Conservation (phyloP, 768 basidiomycete species). For the Suillus brevipes region DNA sequence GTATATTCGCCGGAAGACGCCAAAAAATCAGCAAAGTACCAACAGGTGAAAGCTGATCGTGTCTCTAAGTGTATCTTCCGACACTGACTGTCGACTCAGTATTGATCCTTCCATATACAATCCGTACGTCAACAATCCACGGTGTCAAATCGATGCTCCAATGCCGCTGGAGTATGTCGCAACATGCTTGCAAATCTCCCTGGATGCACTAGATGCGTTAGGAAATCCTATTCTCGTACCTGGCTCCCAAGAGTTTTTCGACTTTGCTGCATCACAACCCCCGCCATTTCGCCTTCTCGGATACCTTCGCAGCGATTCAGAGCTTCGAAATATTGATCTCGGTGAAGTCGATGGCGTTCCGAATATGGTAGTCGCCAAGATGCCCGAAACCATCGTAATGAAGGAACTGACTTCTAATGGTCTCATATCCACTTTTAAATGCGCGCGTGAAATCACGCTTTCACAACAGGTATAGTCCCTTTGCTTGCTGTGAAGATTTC, state of each 20-base stretch:
- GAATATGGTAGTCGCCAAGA: slow-evolving; percentile 44
- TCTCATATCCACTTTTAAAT: slow-evolving; percentile 39
- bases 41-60: neutral
- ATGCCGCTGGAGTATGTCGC: slow-evolving; percentile 47
- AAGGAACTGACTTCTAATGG: slow-evolving; percentile 40
- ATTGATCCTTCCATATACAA: slow-evolving; percentile 35
- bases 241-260: slow-evolving; percentile 39
- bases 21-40: slow-evolving; percentile 12
- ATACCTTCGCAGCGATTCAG: slow-evolving; percentile 36
- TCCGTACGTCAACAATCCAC: slow-evolving; percentile 31
- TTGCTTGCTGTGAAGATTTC: slow-evolving; percentile 11
- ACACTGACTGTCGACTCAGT: slow-evolving; percentile 18
- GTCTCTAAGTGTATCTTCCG: slow-evolving; percentile 5
- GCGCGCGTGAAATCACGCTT: slow-evolving; percentile 33
- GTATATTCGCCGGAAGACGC: slow-evolving; percentile 43
- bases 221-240: slow-evolving; percentile 42
- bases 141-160: slow-evolving; percentile 42
- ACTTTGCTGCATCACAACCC: slow-evolving; percentile 34
- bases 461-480: slow-evolving; percentile 19
- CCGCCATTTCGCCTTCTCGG: slow-evolving; percentile 45
- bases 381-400: slow-evolving; percentile 41
- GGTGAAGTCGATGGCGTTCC: slow-evolving; percentile 44
- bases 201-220: slow-evolving; percentile 45
- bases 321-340: slow-evolving; percentile 42
- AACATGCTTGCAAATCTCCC: slow-evolving; percentile 40